These are phyloP conservation scores for Astragalus membranaceus DNA, from an alignment of 306 rosid species.

Conservation along the genomic window DNA sequence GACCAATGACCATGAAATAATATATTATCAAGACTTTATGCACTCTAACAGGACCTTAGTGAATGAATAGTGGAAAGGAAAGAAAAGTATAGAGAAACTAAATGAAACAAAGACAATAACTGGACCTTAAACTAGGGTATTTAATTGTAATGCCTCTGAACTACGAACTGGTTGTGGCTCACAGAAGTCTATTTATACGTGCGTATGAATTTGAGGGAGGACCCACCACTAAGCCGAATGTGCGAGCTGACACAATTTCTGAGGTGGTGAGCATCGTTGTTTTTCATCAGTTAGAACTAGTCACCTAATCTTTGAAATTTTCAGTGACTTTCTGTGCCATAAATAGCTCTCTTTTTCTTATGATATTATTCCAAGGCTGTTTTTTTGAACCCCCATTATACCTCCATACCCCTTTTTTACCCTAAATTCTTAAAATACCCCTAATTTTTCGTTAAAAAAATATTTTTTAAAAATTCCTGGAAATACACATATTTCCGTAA, in stretches of 20 bases:
- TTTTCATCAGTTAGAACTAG: not conserved
- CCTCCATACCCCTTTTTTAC: no score
- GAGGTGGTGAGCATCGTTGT: conserved; percentile 27
- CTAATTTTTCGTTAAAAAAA: no score
- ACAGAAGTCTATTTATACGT: not conserved
- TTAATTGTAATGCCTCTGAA: not conserved
- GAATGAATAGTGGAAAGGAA: conserved; percentile 1
- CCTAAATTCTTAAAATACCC: no score
- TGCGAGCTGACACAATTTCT: conserved; percentile 25
- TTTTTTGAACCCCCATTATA: no score
- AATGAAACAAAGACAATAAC: conserved; percentile 14
- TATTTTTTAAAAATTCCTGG: no score
- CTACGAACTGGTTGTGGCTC: not conserved
- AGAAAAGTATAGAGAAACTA: not conserved
- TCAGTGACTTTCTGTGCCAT: conserved; percentile 3
- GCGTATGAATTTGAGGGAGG: not conserved
- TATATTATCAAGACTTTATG: not conserved
- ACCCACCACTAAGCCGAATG: conserved; percentile 24
- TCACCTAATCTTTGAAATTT: not conserved
- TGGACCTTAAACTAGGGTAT: conserved; percentile 8
- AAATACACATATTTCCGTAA: no score
- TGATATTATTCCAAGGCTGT: not conserved
- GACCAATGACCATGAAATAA: not conserved
- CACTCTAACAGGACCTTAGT: not conserved
- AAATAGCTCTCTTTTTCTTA: not conserved